Conservation (phyloP, 2,329 filamentous ascomycete genomes). For the Claviceps digitariae region DNA sequence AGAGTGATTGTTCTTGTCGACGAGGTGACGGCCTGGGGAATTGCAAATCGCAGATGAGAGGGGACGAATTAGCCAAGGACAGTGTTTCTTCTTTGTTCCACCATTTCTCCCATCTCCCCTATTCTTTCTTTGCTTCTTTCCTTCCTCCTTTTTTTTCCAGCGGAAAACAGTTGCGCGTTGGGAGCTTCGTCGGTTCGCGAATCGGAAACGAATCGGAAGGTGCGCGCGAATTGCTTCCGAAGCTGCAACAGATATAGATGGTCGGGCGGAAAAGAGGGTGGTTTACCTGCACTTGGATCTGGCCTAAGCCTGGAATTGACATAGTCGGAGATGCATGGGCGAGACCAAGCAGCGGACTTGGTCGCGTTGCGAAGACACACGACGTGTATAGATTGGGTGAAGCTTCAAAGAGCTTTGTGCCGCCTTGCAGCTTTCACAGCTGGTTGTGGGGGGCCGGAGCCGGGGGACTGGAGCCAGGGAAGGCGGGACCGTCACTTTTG, state of each 20-base stretch:
- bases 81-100: no score
- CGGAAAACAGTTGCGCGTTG: not conserved
- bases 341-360: no score
- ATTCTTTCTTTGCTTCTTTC: not conserved
- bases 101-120: no score
- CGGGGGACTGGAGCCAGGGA: no score
- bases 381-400: not conserved
- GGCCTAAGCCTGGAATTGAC: slow-evolving; percentile 63
- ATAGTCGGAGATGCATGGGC: slow-evolving; percentile 31
- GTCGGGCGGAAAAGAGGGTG: no score
- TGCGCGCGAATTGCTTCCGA: not conserved
- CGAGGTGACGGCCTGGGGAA: slow-evolving; percentile 20
- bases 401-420: not conserved
- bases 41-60: not conserved
- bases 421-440: not conserved
- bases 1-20: slow-evolving; percentile 37
- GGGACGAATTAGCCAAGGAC: not conserved
- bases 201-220: not conserved
- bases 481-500: not conserved
- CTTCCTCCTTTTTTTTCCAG: not conserved
- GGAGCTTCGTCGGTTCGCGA: not conserved
- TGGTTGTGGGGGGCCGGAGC: not conserved
- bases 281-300: slow-evolving; percentile 45
- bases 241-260: not conserved
- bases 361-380: no score